Evolutionary conservation across 306 rosid genomes (phyloP), one percentile per base, ranked within the genome.

Genomic region (Vigna radiata): DNA sequence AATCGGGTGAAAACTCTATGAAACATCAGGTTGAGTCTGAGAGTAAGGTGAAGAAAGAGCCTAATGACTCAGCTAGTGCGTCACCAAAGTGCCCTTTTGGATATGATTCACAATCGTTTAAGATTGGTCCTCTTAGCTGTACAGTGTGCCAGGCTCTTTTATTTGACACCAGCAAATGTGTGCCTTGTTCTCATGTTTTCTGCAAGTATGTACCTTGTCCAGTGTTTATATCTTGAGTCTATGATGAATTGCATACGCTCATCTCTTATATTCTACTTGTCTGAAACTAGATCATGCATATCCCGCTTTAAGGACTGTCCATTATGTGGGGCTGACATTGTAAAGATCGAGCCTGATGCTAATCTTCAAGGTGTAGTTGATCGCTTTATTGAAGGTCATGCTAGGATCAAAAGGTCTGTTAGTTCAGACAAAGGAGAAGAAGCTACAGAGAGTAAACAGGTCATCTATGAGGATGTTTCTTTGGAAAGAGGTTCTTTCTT

Each of bases 311-410:
- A 88, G 71, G 97, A 95, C 84, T 95, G 97, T 60, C 99, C 97
- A 0, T 68, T 95, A 27, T 92, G 99, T 65, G 97, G 99, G 76
- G 97, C 93, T 79, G 97, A 95, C 76, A 89, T 92, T 75, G 89
- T 85, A 84, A 95, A 85, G 87, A 85, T 89, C 1, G 97, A 95
- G 83, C 89, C 91, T 11, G 88, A 92, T 74, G 85, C 72, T n/a
- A 76, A 87, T 55, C 90, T 95, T 80, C 97, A 95, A 71, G 89
- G 85, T 56, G 59, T 83, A 80, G 99, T 95, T 41, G 96, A 95
- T 81, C 96, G 92, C 29, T 95, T 92, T 83, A 95, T 95, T 75
- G 98, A 95, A 82, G 98, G 98, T 61, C 98, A 95, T 86, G 98
- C 93, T 50, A 90, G 98, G 83, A 92, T 95, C 83, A 90, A 82